Base-by-base conservation (phyloP, 805 yeast species). In the Ogataea minuta region DNA sequence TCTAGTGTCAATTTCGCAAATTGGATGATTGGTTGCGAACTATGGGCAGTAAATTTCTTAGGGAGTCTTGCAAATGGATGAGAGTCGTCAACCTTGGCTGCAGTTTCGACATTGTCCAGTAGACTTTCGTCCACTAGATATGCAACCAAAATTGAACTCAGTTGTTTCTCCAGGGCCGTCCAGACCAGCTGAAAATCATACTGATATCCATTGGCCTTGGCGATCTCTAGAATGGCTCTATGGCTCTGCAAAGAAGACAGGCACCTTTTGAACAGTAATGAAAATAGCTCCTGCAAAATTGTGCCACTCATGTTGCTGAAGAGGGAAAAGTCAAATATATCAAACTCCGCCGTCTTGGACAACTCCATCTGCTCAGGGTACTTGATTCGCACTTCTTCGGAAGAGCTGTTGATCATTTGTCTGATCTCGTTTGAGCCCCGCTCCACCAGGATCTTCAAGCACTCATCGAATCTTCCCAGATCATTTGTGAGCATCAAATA, bases 161-260 rank as follows among this genome's bases (percentile, higher is more conserved):
- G 51, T 36, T 71, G 75, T 12, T 59, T 60, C 21, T 74, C 67
- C 29, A 77, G 46, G 11, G 61, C 63, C 9, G 56, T 53, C 74
- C 79, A 77, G 3, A 76, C 63, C n/a, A 57, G 41, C 6, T 46
- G 52, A 25, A 59, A 44, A 14, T 52, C 50, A 36, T 58, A 61
- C 14, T 40, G 35, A n/a, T 39, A 29, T 1, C 53, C 49, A 25
- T 36, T 33, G 8, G 54, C 47, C 12, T 64, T 62, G 6, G 74
- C 67, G 10, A 84, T 72, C 45, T 81, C 89, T 44, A 67, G 66
- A 4, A 88, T 70, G 2, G 82, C 79, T 21, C 82, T 69, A 54
- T 86, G 89, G 16, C 76, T 74, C 62, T 86, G 93, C 13, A 87
- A 60, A 4, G 84, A 77, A 16, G 79, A 70, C 28, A 81, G 62